Conservation (phyloP, 768 basidiomycete species). For the Naganishia kalamii region DNA sequence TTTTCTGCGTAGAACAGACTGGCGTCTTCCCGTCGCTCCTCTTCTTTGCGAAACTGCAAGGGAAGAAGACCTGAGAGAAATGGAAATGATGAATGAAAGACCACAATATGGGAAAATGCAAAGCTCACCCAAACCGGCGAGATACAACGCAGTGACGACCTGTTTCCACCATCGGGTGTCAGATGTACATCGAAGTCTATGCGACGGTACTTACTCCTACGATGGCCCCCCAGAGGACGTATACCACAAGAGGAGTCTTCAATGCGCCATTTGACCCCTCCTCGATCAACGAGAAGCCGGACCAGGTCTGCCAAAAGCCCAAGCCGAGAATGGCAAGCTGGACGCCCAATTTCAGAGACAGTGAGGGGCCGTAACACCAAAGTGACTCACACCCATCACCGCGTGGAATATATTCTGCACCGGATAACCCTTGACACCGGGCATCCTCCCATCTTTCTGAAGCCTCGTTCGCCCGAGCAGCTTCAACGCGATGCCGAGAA, state of each 20-base stretch:
- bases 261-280: not conserved
- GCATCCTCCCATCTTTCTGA: not conserved
- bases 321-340: not conserved
- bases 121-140: not conserved
- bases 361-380: not conserved
- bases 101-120: not conserved
- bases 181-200: not conserved
- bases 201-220: not conserved
- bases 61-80: not conserved
- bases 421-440: not conserved
- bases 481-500: conserved; percentile 9
- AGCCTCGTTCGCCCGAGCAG: not conserved
- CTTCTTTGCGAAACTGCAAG: not conserved
- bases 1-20: not conserved
- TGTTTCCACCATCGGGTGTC: not conserved
- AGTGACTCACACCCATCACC: conserved; percentile 3
- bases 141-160: not conserved
- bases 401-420: not conserved
- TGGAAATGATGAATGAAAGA: not conserved
- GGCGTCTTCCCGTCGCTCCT: not conserved
- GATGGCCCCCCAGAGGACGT: conserved; percentile 7
- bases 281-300: not conserved
- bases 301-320: conserved; percentile 8
- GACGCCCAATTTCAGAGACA: not conserved
- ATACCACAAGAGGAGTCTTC: not conserved